phyloP scores from a whole-genome alignment of 352 stramenopile species.

The Heterotrichella gracilis region DNA sequence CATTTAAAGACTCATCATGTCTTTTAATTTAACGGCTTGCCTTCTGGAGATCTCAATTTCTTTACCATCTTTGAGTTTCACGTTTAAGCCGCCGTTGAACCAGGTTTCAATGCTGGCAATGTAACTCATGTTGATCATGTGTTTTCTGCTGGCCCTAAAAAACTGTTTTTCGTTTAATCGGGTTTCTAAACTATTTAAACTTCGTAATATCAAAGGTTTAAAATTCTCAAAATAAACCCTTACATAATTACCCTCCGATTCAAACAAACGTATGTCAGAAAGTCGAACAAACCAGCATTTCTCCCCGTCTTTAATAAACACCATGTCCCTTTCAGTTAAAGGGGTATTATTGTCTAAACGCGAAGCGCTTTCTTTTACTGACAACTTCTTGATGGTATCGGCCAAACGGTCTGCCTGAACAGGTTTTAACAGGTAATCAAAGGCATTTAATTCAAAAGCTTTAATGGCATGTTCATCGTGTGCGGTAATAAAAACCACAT shows the following conservation, averaged over 20 bases:
- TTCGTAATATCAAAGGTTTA: background rate
- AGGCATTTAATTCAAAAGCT: background rate
- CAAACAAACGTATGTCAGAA: background rate
- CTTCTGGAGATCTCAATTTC: background rate
- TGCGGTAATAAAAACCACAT: background rate
- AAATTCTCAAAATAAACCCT: background rate
- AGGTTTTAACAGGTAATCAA: background rate
- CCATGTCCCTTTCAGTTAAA: background rate
- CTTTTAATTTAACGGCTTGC: background rate
- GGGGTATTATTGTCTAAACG: background rate
- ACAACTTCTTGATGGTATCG: background rate
- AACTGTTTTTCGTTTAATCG: background rate
- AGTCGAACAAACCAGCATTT: background rate
- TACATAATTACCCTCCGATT: conserved; percentile 5
- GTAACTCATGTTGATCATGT: conserved; percentile 3
- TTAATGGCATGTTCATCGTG: background rate
- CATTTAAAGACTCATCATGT: conserved; percentile 9
- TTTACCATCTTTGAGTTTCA: conserved; percentile 1
- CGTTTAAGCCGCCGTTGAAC: background rate
- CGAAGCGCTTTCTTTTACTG: background rate
- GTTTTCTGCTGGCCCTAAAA: background rate
- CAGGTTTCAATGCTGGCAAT: background rate
- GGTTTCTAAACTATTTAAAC: background rate
- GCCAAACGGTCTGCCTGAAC: background rate
- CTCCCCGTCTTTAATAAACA: background rate